These are phyloP conservation scores for Protostelium mycophagum DNA, from an alignment of 78 protist genomes.

Conservation along the genomic window DNA sequence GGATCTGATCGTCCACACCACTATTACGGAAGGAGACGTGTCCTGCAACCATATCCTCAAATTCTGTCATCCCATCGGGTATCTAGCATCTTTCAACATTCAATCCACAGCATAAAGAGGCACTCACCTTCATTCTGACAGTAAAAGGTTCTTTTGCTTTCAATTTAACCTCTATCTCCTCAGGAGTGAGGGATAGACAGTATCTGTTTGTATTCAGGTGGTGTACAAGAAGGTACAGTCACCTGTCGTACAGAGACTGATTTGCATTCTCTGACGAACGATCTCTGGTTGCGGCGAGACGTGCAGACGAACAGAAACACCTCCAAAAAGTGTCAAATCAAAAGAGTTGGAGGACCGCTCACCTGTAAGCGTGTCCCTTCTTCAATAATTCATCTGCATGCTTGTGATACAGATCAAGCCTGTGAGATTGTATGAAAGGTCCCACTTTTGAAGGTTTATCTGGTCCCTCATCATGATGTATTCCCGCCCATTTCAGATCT, in stretches of 20 bases:
- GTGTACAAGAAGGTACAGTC: slow-evolving; percentile 2
- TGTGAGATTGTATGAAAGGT: slow-evolving; percentile 35
- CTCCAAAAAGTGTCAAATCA: not conserved
- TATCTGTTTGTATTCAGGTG: no score
- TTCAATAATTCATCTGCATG: slow-evolving; percentile 28
- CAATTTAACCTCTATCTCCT: slow-evolving; percentile 12
- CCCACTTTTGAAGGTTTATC: not conserved
- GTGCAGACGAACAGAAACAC: slow-evolving; percentile 68
- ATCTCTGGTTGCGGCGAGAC: slow-evolving; percentile 17
- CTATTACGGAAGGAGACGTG: slow-evolving; percentile 29
- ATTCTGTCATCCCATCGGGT: slow-evolving; percentile 17
- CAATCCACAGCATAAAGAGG: not conserved
- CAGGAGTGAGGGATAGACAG: slow-evolving; percentile 33
- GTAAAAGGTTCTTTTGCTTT: slow-evolving; percentile 6
- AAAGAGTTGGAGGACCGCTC: not conserved
- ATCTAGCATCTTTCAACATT: not conserved
- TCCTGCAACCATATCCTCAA: slow-evolving; percentile 57
- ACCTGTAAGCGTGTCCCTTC: slow-evolving; percentile 67
- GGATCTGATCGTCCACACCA: slow-evolving; percentile 68
- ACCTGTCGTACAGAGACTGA: slow-evolving; percentile 29
- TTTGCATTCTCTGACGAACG: slow-evolving; percentile 5
- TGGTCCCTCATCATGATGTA: slow-evolving; percentile 8
- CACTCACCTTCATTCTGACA: slow-evolving; percentile 15
- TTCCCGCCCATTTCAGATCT: slow-evolving; percentile 7
- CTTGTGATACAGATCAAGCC: slow-evolving; percentile 39